phyloP scores from a whole-genome alignment of 192 early-diverging fungal genomes.

The Podila clonocystis region DNA sequence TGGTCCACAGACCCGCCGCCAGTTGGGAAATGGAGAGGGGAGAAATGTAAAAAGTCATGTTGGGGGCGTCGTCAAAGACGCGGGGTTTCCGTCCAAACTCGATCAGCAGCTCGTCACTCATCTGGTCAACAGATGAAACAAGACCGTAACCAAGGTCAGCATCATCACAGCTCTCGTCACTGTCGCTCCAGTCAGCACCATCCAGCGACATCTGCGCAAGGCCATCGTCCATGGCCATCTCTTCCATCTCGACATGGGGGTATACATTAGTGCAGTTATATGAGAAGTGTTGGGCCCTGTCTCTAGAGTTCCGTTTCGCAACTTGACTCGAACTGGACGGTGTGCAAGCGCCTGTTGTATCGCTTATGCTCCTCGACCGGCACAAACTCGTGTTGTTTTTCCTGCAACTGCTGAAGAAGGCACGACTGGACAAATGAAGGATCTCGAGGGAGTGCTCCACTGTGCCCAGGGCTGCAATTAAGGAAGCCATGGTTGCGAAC shows the following conservation, averaged over 20 bases:
- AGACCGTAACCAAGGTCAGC: not conserved
- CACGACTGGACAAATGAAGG: conserved; percentile 2
- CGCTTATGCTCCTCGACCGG: not conserved
- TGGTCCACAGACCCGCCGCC: conserved; percentile 19
- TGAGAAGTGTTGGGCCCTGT: not conserved
- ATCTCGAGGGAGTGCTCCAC: conserved; percentile 4
- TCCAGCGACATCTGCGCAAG: not conserved
- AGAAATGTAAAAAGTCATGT: conserved; percentile 36
- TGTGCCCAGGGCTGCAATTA: conserved; percentile 7
- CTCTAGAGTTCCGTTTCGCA: not conserved
- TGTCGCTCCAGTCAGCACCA: conserved; percentile 8
- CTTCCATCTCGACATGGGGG: conserved; percentile 12
- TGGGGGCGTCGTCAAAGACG: conserved; percentile 24
- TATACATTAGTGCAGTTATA: conserved; percentile 25
- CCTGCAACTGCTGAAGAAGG: conserved; percentile 19
- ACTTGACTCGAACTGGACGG: not conserved
- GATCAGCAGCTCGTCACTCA: conserved; percentile 14
- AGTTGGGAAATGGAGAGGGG: conserved; percentile 33
- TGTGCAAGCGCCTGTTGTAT: not conserved
- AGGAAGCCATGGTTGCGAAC: conserved; percentile 1
- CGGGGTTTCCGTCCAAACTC: conserved; percentile 33
- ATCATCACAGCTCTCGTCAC: conserved; percentile 6
- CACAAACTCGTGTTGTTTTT: not conserved
- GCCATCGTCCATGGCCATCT: conserved; percentile 5
- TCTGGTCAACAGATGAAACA: conserved; percentile 1